A percentile compares a stretch with the other conserved stretches of the same genome.
These are phyloP conservation scores for Sphaerulina vaccinii DNA, from an alignment of 2,329 filamentous ascomycete genomes.

Conservation along the genomic window DNA sequence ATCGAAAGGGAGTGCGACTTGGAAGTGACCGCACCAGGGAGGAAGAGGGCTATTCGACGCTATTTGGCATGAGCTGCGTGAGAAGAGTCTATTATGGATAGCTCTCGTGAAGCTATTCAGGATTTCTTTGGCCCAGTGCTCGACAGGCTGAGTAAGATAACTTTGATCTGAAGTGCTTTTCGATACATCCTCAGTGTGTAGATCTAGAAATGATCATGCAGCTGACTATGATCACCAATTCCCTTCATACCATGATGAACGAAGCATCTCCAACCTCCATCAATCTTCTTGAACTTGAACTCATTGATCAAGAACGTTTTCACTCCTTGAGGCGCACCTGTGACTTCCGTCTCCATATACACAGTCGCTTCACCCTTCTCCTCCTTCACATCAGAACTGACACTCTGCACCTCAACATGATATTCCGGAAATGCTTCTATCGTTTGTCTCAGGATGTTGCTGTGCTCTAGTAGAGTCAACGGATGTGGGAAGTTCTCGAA, in stretches of 20 bases:
- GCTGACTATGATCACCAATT: conserved; percentile 10
- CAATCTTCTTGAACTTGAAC: conserved; percentile 13
- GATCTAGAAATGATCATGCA: conserved; percentile 4
- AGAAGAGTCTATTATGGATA: too few species aligned
- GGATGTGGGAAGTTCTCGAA: conserved; percentile 18
- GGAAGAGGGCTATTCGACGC: too few species aligned
- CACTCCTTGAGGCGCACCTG: conserved; percentile 9
- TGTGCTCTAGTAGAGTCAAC: conserved; percentile 12
- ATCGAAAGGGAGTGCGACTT: too few species aligned
- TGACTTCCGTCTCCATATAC: conserved; percentile 16
- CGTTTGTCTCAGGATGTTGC: conserved; percentile 9
- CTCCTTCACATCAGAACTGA: conserved; percentile 15
- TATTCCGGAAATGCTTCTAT: conserved; percentile 12
- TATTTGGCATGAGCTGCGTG: too few species aligned
- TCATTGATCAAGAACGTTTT: conserved; percentile 18
- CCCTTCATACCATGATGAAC: conserved; percentile 20
- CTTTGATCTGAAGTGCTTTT: too few species aligned
- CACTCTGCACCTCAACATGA: conserved; percentile 8
- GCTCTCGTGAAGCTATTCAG: too few species aligned
- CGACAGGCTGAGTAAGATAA: too few species aligned
- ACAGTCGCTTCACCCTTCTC: conserved; percentile 11
- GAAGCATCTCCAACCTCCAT: conserved; percentile 13
- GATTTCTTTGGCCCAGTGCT: too few species aligned
- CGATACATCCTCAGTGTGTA: too few species aligned
- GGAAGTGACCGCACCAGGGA: too few species aligned